Conservation (phyloP, 2,329 filamentous ascomycete species). For the Sclerotiophoma versabilis region DNA sequence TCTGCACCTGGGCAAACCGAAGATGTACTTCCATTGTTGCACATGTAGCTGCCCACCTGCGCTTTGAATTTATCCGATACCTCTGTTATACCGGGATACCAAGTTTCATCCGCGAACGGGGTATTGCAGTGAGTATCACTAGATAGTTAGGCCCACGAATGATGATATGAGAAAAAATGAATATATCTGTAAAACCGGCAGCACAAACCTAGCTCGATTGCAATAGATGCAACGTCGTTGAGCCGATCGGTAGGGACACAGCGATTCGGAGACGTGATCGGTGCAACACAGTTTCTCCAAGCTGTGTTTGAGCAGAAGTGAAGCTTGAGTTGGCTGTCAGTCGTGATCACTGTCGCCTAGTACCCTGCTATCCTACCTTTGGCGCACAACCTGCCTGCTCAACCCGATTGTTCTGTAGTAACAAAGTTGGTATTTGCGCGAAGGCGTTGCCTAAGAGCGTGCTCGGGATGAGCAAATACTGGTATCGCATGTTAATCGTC, state of each 20-base stretch:
- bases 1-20: slow-evolving; percentile 7
- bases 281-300: slow-evolving; percentile 6
- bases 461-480: not conserved
- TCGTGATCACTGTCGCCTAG: not conserved
- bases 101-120: not conserved
- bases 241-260: slow-evolving; percentile 11
- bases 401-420: slow-evolving; percentile 11
- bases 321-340: slow-evolving; percentile 3
- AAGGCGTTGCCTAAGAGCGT: not conserved
- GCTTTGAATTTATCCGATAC: slow-evolving; percentile 9
- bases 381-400: slow-evolving; percentile 3
- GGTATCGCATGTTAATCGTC: not conserved
- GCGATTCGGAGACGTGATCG: slow-evolving; percentile 7
- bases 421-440: slow-evolving; percentile 9
- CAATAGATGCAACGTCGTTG: slow-evolving; percentile 14
- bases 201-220: not conserved
- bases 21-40: slow-evolving; percentile 10
- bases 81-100: slow-evolving; percentile 9
- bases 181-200: slow-evolving; percentile 18
- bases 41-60: slow-evolving; percentile 20
- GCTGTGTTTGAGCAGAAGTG: not conserved
- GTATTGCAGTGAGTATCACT: slow-evolving; percentile 12
- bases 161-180: not conserved
- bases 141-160: not conserved
- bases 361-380: slow-evolving; percentile 16